Evolutionary conservation across 2,329 filamentous ascomycete species (phyloP), one percentile per base, ranked within the genome.

Genomic region (Colletotrichum tabaci): DNA sequence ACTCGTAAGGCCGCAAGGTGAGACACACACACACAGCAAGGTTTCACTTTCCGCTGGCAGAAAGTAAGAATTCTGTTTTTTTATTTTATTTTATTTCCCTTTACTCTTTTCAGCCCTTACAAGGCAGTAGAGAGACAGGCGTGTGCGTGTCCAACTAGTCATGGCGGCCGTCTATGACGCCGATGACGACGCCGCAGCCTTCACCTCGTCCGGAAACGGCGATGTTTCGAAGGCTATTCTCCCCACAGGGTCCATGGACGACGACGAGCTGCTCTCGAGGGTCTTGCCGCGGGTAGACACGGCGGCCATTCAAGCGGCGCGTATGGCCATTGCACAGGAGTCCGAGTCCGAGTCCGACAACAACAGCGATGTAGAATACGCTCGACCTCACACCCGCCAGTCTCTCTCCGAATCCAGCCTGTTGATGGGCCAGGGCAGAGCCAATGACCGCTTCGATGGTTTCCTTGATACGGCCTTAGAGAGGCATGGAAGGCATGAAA

Each of bases 251-350:
- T 46, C 58, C 30, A 53, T 68, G 30, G 30, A 30, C 65, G 68
- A 71, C 53, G 68, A 68, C 52, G 65, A 68, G 26, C 46, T 71
- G 30, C 26, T 71, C 26, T 47, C 68, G 16, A 57, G 47, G 44
- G 58, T 71, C 12, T 23, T 71, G 16, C 68, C 68, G 10, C 68
- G 65, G 3, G 58, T 58, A 35, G 65, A 71, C 53, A 68, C 26
- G 21, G 35, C 47, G 6, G 67, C 67, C 47, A 66, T 70, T n/a
- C 55, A 61, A 21, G 63, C 30, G 26, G 58, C 58, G 42, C 58
- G 58, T 16, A 49, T 53, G 2, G 26, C 40, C 26, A 46, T 60
- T 60, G 65, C 58, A 12, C 18, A 53, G 13, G 65, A 63, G 6
- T 60, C 53, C 4, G 40, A 68, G 15, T 23, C 68, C 30, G 68